Percentiles rank a stretch among this genome's conserved stretches.
These are phyloP conservation scores for Lodderomyces parapsilosis DNA, from an alignment of 1,139 yeast species.

Conservation along the genomic window DNA sequence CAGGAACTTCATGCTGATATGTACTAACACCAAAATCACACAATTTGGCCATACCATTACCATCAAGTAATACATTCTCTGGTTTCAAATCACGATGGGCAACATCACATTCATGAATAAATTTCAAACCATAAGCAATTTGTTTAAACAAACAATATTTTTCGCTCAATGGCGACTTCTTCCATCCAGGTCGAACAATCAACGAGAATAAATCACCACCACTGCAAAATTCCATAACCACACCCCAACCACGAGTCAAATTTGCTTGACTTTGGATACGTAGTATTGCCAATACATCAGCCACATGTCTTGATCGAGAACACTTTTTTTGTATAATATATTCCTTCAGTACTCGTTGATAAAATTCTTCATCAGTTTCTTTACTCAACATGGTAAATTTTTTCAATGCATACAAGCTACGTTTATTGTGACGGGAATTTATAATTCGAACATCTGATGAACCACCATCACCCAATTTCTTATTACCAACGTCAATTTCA, in stretches of 20 bases:
- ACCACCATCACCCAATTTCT: constrained; percentile 70
- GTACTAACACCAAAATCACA: constrained; percentile 79
- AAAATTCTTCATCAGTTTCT: constrained; percentile 67
- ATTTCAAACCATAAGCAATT: constrained; percentile 50
- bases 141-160: constrained; percentile 64
- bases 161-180: constrained; percentile 43
- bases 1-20: constrained; percentile 57
- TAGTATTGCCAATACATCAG: constrained; percentile 53
- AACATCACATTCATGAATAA: constrained; percentile 55
- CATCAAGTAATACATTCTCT: constrained; percentile 57
- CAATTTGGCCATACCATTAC: constrained; percentile 60
- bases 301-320: constrained; percentile 55
- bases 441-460: constrained; percentile 63
- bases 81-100: constrained; percentile 70
- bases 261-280: constrained; percentile 56
- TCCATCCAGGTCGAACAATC: constrained; percentile 50
- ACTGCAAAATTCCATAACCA: constrained; percentile 62
- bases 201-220: constrained; percentile 54
- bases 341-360: constrained; percentile 62
- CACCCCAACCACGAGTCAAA: constrained; percentile 74
- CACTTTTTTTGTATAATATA: constrained; percentile 57
- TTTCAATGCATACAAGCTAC: constrained; percentile 56
- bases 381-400: constrained; percentile 58
- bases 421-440: constrained; percentile 40
- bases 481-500: constrained; percentile 48